Evolutionary conservation across 192 early-diverging fungal species (phyloP), one percentile per base, ranked within the genome.

Genomic region (Glomus cerebriforme): DNA sequence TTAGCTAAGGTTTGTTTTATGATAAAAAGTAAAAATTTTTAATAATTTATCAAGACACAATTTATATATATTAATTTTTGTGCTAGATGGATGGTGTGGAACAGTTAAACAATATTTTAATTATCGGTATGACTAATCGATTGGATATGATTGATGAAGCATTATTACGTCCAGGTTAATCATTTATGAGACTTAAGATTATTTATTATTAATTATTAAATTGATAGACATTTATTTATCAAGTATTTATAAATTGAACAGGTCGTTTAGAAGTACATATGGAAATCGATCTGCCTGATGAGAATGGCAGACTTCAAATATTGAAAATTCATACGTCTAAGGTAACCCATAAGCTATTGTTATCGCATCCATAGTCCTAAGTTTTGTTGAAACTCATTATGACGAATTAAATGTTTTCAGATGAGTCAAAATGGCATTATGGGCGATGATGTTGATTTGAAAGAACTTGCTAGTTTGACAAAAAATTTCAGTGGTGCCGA

Each of bases 401-500:
- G 6, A 15, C 1, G 45, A 59, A 24, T 59, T 24, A 2, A 35
- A 22, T 27, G 49, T 34, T 54, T 47, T 75, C n/a, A 94, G 91
- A 97, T 96, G 88, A 87, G 88, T 37, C 77, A 92, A 60, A 94
- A 95, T 85, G 86, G 92, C 71, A 85, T 98, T 22, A 81, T 98
- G 54, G 96, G 88, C 34, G 13, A 58, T 4, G 96, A 97, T 83
- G 98, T 99, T 32, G 85, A 93, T 75, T 81, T 99, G 59, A 78
- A 81, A 7, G 96, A 98, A 83, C 85, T 99, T 77, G 96, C 97
- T 2, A 84, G 85, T 0, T 79, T 95, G 82, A 97, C 96, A 26
- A 98, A 97, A 84, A 99, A 99, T 89, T 99, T 93, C 82, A 95
- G 92, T 81, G 98, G 98, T 81, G 98, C 98, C 39, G 98, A 99